A percentile compares a stretch with the other conserved stretches of the same genome.
Evolutionary conservation across 1,139 yeast genomes (phyloP).

Genomic region (Protomyces arabidopsidicola): DNA sequence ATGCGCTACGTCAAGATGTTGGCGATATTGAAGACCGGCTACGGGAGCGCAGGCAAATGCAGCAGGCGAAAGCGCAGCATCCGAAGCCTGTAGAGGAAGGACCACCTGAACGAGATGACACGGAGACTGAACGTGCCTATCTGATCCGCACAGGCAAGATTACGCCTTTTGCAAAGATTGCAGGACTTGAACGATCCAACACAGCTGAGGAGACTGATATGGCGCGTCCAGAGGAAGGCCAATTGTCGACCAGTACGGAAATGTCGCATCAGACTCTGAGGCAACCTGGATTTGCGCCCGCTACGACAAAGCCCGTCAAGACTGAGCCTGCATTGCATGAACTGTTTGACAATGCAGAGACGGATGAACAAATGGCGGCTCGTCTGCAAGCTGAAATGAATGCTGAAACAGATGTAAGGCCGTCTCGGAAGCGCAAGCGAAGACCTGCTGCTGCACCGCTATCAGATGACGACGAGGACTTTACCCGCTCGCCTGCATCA

Average conservation of each 20-base stretch:
- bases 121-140: constrained; percentile 73
- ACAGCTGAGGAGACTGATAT: constrained; percentile 7
- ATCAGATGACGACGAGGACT: constrained; percentile 1
- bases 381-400: constrained; percentile 13
- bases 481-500: background rate
- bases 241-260: background rate
- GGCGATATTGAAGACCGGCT: constrained; percentile 61
- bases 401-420: background rate
- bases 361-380: constrained; percentile 22
- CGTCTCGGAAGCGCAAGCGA: constrained; percentile 16
- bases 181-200: constrained; percentile 36
- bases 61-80: constrained; percentile 27
- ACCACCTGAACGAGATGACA: constrained; percentile 41
- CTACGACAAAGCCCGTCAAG: constrained; percentile 22
- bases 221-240: constrained; percentile 7
- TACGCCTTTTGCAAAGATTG: constrained; percentile 82
- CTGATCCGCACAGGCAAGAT: constrained; percentile 84
- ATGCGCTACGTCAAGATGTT: constrained; percentile 55
- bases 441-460: background rate
- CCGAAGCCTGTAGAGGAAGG: constrained; percentile 32
- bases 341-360: constrained; percentile 11
- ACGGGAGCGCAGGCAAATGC: constrained; percentile 34
- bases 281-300: constrained; percentile 44
- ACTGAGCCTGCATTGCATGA: background rate
- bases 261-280: constrained; percentile 46